phyloP scores from a whole-genome alignment of 2,329 filamentous ascomycete species.

The Penicillium sp. region DNA sequence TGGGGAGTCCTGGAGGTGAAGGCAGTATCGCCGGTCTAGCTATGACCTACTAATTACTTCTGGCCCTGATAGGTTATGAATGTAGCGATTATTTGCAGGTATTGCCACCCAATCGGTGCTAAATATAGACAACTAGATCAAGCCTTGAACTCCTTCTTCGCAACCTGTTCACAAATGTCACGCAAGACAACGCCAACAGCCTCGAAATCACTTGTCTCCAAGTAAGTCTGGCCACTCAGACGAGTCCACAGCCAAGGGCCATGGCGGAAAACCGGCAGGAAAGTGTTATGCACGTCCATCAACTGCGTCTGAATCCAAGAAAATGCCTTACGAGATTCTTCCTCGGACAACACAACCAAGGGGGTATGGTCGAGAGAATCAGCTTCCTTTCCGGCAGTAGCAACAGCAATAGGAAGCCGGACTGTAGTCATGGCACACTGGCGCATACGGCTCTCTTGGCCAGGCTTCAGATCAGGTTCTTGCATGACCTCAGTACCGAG shows the following conservation, averaged over 20 bases:
- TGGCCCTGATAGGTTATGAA: not conserved
- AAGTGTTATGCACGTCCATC: conserved; percentile 66
- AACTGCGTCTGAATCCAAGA: conserved; percentile 61
- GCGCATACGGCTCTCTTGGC: conserved; percentile 48
- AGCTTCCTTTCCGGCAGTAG: not conserved
- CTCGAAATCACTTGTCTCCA: conserved; percentile 77
- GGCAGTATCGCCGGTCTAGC: not conserved
- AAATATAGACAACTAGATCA: not conserved
- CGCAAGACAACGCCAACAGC: conserved; percentile 63
- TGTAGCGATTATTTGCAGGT: not conserved
- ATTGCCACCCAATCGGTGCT: not conserved
- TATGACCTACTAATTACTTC: not conserved
- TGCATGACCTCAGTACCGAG: conserved; percentile 73
- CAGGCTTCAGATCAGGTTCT: conserved; percentile 35
- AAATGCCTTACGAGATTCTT: conserved; percentile 44
- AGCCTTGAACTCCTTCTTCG: conserved; percentile 41
- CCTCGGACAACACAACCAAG: conserved; percentile 37
- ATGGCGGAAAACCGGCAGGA: conserved; percentile 65
- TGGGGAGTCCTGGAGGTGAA: not conserved
- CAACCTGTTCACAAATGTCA: conserved; percentile 55
- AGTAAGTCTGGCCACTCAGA: conserved; percentile 77
- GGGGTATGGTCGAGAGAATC: not conserved
- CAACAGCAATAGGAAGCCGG: conserved; percentile 62
- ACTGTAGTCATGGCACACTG: conserved; percentile 73
- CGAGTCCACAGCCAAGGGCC: conserved; percentile 66